Conservation (phyloP, 1,284 basidiomycete genomes). For the Ustilago bromivora region DNA sequence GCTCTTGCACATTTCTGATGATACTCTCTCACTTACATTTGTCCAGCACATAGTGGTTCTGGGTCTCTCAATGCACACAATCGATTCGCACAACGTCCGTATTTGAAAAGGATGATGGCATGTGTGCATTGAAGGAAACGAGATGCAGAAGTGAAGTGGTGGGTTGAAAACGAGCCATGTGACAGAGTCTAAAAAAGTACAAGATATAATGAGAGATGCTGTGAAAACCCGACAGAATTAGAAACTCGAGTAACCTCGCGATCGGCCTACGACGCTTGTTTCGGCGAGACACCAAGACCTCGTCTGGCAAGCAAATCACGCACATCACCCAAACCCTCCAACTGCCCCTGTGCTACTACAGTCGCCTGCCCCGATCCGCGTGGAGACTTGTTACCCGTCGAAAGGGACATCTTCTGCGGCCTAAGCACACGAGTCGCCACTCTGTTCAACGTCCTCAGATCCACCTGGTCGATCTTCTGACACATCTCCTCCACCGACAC, state of each 20-base stretch:
- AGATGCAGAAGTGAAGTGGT: conserved; percentile 17
- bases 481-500: conserved; percentile 92
- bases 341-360: conserved; percentile 63
- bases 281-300: conserved; percentile 56
- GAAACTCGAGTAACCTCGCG: neutral
- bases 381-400: conserved; percentile 11
- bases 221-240: neutral
- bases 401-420: conserved; percentile 45
- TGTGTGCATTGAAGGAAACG: conserved; percentile 10
- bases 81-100: neutral
- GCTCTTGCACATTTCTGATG: neutral
- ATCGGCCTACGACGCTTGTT: conserved; percentile 13
- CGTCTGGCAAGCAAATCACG: conserved; percentile 55
- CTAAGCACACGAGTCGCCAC: conserved; percentile 81
- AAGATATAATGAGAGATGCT: neutral
- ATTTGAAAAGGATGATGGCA: neutral
- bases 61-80: neutral
- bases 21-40: neutral
- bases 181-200: neutral
- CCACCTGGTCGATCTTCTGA: conserved; percentile 85
- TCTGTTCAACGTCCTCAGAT: conserved; percentile 77
- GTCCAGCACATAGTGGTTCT: neutral
- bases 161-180: neutral
- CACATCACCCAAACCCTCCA: conserved; percentile 62
- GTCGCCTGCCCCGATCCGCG: conserved; percentile 58